Evolutionary conservation across 768 basidiomycete species (phyloP).

Genomic region (Mycena latifolia): DNA sequence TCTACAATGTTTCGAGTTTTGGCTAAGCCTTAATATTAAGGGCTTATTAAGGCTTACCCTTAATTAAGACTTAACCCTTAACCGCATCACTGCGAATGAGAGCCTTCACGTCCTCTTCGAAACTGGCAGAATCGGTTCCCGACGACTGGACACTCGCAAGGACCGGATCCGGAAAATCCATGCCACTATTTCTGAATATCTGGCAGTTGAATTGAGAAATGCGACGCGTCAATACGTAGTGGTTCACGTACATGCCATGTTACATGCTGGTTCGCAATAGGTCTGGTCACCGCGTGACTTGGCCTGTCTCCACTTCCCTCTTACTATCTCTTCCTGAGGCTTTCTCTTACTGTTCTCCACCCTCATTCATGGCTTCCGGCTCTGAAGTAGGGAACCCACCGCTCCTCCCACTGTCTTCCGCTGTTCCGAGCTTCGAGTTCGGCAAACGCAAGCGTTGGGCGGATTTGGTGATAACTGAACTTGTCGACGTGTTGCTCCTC

Average conservation of each 20-base stretch:
- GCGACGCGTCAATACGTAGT: not conserved
- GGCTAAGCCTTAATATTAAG: no score
- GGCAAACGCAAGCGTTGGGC: conserved; percentile 91
- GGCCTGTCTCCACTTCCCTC: not conserved
- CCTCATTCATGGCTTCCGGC: conserved; percentile 16
- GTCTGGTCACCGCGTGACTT: not conserved
- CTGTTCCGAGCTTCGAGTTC: conserved; percentile 74
- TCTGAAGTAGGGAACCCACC: conserved; percentile 9
- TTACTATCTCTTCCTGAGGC: not conserved
- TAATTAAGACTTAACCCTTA: no score
- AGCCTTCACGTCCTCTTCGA: no score
- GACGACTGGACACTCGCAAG: no score
- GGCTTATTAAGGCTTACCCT: no score
- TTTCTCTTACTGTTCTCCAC: not conserved
- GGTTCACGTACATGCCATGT: not conserved
- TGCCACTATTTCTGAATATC: not conserved
- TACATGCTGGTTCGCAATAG: not conserved
- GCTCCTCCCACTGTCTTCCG: conserved; percentile 16
- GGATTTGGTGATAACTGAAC: conserved; percentile 81
- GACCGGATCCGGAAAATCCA: no score
- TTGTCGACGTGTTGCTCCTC: conserved; percentile 79
- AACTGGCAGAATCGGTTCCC: no score
- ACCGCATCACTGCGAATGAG: no score
- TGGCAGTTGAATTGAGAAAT: not conserved
- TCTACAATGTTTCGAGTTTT: no score